Conservation (phyloP, 257 asterid species). For the Gentiana straminea region DNA sequence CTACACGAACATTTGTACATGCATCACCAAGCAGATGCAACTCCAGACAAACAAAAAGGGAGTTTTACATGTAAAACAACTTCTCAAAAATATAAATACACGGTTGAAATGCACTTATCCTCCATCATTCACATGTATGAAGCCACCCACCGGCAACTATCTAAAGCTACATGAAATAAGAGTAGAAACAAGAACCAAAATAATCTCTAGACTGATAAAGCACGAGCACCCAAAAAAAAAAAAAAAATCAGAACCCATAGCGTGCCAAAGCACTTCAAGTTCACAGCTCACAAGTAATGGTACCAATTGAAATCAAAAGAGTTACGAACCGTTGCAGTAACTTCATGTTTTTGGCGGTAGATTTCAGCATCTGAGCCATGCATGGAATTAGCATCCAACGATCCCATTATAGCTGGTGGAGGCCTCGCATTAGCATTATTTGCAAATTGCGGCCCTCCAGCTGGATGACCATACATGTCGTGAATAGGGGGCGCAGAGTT, state of each 20-base stretch:
- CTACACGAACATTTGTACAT: too few species aligned
- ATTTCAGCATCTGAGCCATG: slow-evolving; percentile 57
- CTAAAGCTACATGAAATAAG: too few species aligned
- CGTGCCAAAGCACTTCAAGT: not conserved
- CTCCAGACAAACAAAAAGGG: too few species aligned
- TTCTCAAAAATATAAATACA: too few species aligned
- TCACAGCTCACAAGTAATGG: not conserved
- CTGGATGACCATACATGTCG: slow-evolving; percentile 42
- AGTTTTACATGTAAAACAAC: too few species aligned
- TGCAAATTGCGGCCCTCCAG: slow-evolving; percentile 53
- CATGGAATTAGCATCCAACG: slow-evolving; percentile 56
- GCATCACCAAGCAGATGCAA: too few species aligned
- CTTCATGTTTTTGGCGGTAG: slow-evolving; percentile 87
- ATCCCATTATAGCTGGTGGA: slow-evolving; percentile 51
- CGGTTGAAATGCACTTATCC: too few species aligned
- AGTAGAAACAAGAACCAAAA: too few species aligned
- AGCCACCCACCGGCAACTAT: too few species aligned
- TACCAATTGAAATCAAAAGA: not conserved
- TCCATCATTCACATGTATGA: too few species aligned
- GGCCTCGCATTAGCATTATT: slow-evolving; percentile 50
- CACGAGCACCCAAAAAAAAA: not conserved
- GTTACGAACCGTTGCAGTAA: slow-evolving; percentile 76
- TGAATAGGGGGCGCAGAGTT: slow-evolving; percentile 53
- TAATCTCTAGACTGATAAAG: too few species aligned
- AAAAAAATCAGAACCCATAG: not conserved